These are phyloP conservation scores for Ogataea populi-albae DNA, from an alignment of 805 yeast genomes.

Conservation along the genomic window DNA sequence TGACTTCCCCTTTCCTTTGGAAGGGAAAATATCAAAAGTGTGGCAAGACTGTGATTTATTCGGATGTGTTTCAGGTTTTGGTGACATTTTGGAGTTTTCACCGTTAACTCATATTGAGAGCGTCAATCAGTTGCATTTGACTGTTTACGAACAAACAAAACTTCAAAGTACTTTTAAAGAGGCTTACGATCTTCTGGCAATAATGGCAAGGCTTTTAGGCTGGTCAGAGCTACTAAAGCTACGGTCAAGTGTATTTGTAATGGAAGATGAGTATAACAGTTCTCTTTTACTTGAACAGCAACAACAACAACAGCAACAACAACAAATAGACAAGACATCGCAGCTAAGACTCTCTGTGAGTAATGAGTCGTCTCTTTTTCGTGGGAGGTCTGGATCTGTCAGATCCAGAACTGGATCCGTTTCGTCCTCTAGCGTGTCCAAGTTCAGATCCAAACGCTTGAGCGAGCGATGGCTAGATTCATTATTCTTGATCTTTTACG, in stretches of 20 bases:
- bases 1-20: conserved; percentile 50
- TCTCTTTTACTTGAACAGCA: conserved; percentile 19
- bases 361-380: conserved; percentile 3
- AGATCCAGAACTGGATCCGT: conserved; percentile 21
- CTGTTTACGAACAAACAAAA: conserved; percentile 47
- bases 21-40: conserved; percentile 48
- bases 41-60: conserved; percentile 40
- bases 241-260: conserved; percentile 72
- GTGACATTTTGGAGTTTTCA: conserved; percentile 34
- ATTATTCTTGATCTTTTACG: conserved; percentile 61
- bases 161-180: conserved; percentile 51
- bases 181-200: conserved; percentile 70
- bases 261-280: conserved; percentile 64
- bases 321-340: conserved; percentile 6
- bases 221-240: conserved; percentile 75
- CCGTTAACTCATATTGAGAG: conserved; percentile 35
- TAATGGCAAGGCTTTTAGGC: conserved; percentile 65
- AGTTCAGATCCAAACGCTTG: conserved; percentile 45
- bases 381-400: conserved; percentile 20
- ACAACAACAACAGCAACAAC: conserved; percentile 11
- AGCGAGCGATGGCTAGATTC: conserved; percentile 77
- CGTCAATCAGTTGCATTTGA: conserved; percentile 46
- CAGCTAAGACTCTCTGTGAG: background rate
- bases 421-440: conserved; percentile 24
- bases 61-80: conserved; percentile 34